Evolutionary conservation across 257 asterid genomes (phyloP).

Genomic region (Plantago ovata): DNA sequence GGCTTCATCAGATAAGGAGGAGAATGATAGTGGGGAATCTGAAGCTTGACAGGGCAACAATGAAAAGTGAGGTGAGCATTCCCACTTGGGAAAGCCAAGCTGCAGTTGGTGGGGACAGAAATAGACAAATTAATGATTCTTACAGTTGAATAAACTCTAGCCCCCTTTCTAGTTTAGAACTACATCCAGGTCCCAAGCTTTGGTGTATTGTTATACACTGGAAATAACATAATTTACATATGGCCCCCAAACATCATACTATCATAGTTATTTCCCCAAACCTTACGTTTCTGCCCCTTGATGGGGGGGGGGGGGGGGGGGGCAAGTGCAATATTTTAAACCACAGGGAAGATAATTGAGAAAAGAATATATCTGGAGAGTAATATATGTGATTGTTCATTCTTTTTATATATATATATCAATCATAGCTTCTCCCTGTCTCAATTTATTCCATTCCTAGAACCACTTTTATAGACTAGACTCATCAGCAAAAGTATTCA

Average conservation of each 20-base stretch:
- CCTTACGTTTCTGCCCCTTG: not conserved
- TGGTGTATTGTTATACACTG: not conserved
- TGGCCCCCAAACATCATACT: not conserved
- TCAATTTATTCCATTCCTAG: constrained; percentile 37
- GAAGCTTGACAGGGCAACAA: constrained; percentile 44
- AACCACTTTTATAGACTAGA: constrained; percentile 29
- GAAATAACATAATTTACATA: not conserved
- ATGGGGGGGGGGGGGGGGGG: not conserved
- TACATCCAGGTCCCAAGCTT: not conserved
- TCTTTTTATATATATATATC: not conserved
- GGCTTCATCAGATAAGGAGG: constrained; percentile 32
- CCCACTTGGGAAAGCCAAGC: constrained; percentile 41
- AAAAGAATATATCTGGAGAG: constrained; percentile 5
- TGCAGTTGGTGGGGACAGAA: constrained; percentile 58
- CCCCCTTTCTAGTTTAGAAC: constrained; percentile 2
- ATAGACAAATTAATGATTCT: not conserved
- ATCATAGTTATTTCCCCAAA: not conserved
- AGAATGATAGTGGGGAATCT: constrained; percentile 58
- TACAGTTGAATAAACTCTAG: not conserved
- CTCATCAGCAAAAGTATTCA: constrained; percentile 27
- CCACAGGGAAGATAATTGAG: constrained; percentile 4
- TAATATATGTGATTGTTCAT: not conserved
- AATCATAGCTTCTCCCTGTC: constrained; percentile 41
- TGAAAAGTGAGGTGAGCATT: constrained; percentile 51
- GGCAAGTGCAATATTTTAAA: not conserved